Conservation (phyloP, 2,329 filamentous ascomycete species). For the Hortaea werneckii region DNA sequence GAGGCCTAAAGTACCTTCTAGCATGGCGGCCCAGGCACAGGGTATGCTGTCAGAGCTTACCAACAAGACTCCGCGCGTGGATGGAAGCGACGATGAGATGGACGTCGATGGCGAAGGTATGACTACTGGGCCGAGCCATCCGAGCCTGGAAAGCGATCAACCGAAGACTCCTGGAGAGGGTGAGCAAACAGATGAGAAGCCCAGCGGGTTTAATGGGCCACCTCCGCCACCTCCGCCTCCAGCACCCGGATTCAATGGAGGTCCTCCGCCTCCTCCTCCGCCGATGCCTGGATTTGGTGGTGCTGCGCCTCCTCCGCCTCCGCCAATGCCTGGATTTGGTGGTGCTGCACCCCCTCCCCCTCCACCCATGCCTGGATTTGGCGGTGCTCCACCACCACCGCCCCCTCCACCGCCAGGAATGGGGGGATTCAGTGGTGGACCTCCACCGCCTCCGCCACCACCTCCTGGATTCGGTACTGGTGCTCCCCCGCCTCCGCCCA, state of each 20-base stretch:
- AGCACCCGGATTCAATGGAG: slow-evolving; percentile 16
- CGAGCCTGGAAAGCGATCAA: slow-evolving; percentile 61
- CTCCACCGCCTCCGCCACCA: slow-evolving; percentile 40
- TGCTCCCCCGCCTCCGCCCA: slow-evolving; percentile 32
- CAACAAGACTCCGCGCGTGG: slow-evolving; percentile 60
- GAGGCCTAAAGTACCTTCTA: slow-evolving; percentile 54
- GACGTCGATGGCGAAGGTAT: slow-evolving; percentile 55
- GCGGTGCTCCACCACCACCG: slow-evolving; percentile 34
- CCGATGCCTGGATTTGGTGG: slow-evolving; percentile 36
- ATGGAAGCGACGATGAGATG: slow-evolving; percentile 60
- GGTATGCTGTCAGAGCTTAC: slow-evolving; percentile 61
- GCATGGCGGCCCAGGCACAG: slow-evolving; percentile 46
- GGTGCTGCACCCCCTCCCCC: slow-evolving; percentile 30
- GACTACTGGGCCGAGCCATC: slow-evolving; percentile 65
- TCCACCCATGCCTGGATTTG: slow-evolving; percentile 38
- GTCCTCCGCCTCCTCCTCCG: slow-evolving; percentile 35
- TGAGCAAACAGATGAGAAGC: slow-evolving; percentile 32
- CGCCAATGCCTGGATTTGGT: slow-evolving; percentile 37
- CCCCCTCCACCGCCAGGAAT: slow-evolving; percentile 36
- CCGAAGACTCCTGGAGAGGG: slow-evolving; percentile 54
- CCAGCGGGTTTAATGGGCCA: slow-evolving; percentile 25
- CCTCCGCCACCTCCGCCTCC: slow-evolving; percentile 18
- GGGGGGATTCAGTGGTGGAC: slow-evolving; percentile 30
- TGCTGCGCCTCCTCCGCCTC: slow-evolving; percentile 31
- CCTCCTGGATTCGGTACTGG: slow-evolving; percentile 36